These are phyloP conservation scores for Suillus luteus DNA, from an alignment of 768 basidiomycete genomes.

Conservation along the genomic window DNA sequence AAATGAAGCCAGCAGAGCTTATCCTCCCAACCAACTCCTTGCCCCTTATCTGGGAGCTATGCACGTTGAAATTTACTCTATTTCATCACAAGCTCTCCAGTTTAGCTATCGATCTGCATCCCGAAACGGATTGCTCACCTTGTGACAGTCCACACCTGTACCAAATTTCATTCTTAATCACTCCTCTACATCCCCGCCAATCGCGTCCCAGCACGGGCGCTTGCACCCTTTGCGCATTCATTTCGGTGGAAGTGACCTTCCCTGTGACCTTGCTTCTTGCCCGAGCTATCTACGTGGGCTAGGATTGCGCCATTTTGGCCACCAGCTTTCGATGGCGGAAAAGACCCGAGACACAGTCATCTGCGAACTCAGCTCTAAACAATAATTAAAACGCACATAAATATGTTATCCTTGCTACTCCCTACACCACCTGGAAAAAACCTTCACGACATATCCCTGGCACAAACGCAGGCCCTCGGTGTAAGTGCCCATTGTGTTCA, in stretches of 20 bases:
- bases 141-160: not conserved
- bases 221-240: conserved; percentile 15
- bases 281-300: conserved; percentile 9
- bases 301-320: conserved; percentile 23
- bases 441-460: not conserved
- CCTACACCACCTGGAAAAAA: not conserved
- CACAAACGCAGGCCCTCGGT: not conserved
- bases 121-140: not conserved
- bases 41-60: conserved; percentile 26
- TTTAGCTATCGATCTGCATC: not conserved
- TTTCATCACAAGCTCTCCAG: not conserved
- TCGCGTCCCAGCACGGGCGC: conserved; percentile 24
- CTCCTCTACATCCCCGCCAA: conserved; percentile 21
- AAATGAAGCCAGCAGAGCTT: conserved; percentile 16
- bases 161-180: not conserved
- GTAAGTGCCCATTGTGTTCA: not conserved
- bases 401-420: not conserved
- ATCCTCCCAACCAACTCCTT: conserved; percentile 24
- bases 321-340: conserved; percentile 10
- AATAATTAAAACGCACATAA: not conserved
- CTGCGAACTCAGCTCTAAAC: not conserved
- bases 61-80: conserved; percentile 9
- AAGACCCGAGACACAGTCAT: not conserved
- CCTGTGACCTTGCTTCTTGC: conserved; percentile 19
- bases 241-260: conserved; percentile 18